Evolutionary conservation across 345 rosid genomes (phyloP).

Genomic region (Pugionium cornutum): DNA sequence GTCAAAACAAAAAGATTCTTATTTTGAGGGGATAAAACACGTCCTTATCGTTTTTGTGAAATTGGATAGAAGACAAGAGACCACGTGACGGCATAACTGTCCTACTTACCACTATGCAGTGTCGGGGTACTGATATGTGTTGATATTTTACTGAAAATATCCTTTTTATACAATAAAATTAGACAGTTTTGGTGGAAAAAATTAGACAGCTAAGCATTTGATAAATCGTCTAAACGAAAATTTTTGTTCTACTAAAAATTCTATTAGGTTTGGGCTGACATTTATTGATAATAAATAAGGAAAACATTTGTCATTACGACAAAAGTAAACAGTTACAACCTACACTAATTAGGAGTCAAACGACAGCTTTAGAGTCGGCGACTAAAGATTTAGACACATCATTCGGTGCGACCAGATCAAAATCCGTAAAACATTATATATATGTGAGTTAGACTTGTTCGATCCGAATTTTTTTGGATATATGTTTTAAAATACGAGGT

Average conservation of each 20-base stretch:
- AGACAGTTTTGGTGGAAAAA: too few species aligned
- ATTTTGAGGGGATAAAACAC: neutral
- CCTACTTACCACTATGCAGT: constrained; percentile 21
- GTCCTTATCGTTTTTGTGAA: neutral
- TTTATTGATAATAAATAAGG: neutral
- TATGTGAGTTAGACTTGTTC: too few species aligned
- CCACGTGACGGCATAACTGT: constrained; percentile 19
- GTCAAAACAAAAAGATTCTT: constrained; percentile 1
- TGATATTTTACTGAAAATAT: neutral
- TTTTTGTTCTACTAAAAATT: neutral
- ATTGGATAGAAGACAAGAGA: constrained; percentile 20
- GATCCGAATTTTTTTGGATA: too few species aligned
- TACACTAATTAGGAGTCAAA: neutral
- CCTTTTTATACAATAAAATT: neutral
- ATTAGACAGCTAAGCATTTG: neutral
- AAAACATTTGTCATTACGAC: neutral
- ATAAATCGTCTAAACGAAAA: neutral
- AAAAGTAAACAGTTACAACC: neutral
- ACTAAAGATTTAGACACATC: too few species aligned
- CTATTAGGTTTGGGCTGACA: neutral
- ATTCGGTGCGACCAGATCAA: too few species aligned
- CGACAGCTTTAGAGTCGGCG: constrained; percentile 8
- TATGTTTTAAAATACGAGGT: too few species aligned
- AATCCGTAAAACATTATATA: too few species aligned
- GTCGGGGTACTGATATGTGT: constrained; percentile 19